phyloP scores from a whole-genome alignment of 345 rosid species.

The Mallotus nudiflorus region DNA sequence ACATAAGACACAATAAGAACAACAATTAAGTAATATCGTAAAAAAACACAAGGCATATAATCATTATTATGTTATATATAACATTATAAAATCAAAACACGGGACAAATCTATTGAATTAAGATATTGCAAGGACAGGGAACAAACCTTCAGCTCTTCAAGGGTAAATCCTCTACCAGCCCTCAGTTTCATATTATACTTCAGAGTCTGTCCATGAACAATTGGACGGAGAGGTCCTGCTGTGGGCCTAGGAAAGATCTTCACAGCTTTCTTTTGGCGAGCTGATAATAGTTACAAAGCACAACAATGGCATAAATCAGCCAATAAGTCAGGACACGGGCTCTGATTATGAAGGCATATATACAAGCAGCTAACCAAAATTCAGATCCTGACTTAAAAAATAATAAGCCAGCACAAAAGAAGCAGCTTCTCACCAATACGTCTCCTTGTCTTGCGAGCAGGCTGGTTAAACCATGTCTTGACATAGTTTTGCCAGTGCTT shows the following conservation, averaged over 20 bases:
- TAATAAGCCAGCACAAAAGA: background rate
- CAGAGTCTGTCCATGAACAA: slow-evolving; percentile 82
- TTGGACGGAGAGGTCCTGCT: slow-evolving; percentile 51
- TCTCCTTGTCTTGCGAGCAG: slow-evolving; percentile 72
- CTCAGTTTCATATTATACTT: slow-evolving; percentile 88
- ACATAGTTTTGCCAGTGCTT: slow-evolving; percentile 85
- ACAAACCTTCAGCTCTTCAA: slow-evolving; percentile 87
- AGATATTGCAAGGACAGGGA: background rate
- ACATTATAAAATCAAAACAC: background rate
- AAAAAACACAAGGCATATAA: background rate
- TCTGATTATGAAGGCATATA: too few species aligned
- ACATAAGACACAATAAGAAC: background rate
- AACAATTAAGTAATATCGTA: background rate
- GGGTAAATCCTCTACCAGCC: slow-evolving; percentile 85
- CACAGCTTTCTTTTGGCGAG: slow-evolving; percentile 38
- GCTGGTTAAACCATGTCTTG: slow-evolving; percentile 90
- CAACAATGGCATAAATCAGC: background rate
- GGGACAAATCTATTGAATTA: background rate
- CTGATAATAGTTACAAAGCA: slow-evolving; percentile 9
- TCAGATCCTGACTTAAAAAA: background rate
- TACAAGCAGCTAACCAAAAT: background rate
- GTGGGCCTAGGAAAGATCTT: slow-evolving; percentile 47
- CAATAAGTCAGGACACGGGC: background rate
- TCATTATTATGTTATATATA: background rate
- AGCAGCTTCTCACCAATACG: slow-evolving; percentile 35